These are phyloP conservation scores for Fennellomyces sp. DNA, from an alignment of 371 early-diverging fungal species.

Conservation along the genomic window DNA sequence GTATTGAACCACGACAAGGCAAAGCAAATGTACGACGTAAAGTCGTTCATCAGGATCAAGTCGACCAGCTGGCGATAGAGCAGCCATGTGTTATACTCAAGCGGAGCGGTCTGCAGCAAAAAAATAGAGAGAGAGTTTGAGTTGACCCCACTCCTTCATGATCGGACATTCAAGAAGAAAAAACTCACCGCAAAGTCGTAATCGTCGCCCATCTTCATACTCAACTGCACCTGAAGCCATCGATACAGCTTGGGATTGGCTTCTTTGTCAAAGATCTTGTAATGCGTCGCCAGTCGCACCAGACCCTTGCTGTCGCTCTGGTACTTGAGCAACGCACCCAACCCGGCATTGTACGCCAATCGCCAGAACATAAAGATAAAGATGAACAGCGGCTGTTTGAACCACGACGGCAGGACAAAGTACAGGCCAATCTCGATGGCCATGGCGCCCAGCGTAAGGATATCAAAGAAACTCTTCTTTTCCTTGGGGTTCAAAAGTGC, in stretches of 20 bases:
- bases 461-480: conserved; percentile 77
- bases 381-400: conserved; percentile 62
- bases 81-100: conserved; percentile 96
- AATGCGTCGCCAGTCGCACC: conserved; percentile 64
- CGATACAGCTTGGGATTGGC: conserved; percentile 52
- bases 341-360: conserved; percentile 82
- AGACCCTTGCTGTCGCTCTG: conserved; percentile 80
- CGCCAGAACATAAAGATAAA: conserved; percentile 86
- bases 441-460: conserved; percentile 70
- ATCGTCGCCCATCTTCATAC: conserved; percentile 83
- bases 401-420: conserved; percentile 56
- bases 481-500: conserved; percentile 67
- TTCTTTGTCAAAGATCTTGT: conserved; percentile 64
- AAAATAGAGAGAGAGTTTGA: too few species aligned
- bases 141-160: neutral
- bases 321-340: conserved; percentile 80
- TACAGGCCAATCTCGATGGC: conserved; percentile 67
- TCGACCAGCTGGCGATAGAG: conserved; percentile 94
- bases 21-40: conserved; percentile 85
- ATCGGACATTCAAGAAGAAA: conserved; percentile 5
- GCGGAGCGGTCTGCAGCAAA: conserved; percentile 67
- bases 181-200: conserved; percentile 77
- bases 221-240: conserved; percentile 75
- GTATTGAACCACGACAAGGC: conserved; percentile 73
- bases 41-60: conserved; percentile 91